Evolutionary conservation across 768 basidiomycete genomes (phyloP).

Genomic region (Naganishia randhawae): DNA sequence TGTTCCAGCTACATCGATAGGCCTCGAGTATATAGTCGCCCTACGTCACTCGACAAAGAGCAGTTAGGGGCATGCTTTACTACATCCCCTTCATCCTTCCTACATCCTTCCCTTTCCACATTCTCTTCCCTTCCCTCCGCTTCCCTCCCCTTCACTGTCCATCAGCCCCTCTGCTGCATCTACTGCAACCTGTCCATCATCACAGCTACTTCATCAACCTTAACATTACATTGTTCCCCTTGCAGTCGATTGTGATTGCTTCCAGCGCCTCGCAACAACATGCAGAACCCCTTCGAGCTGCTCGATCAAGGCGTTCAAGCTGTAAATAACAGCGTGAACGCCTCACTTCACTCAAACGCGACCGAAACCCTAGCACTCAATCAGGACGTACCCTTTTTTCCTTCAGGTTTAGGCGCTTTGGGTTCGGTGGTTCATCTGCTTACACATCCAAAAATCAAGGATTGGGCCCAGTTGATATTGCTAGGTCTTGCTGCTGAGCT

Average conservation of each 20-base stretch:
- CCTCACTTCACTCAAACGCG: not conserved
- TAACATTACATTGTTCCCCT: not conserved
- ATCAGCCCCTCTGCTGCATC: no score
- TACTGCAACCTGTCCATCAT: no score
- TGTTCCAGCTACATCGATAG: not conserved
- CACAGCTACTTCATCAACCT: not conserved
- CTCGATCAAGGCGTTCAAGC: constrained; percentile 1
- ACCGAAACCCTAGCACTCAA: not conserved
- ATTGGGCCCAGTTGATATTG: constrained; percentile 21
- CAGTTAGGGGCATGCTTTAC: not conserved
- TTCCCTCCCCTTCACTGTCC: not conserved
- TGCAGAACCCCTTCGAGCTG: not conserved
- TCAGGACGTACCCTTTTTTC: not conserved
- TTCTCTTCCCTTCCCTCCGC: not conserved
- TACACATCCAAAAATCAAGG: constrained; percentile 24
- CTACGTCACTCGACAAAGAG: not conserved
- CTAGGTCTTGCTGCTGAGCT: constrained; percentile 28
- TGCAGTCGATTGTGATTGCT: not conserved
- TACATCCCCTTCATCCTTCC: not conserved
- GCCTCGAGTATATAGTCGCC: not conserved
- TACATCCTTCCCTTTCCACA: not conserved
- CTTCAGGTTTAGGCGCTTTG: not conserved
- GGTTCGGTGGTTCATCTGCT: constrained; percentile 1
- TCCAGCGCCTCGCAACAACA: not conserved
- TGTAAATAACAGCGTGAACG: not conserved